Conservation (phyloP, 371 early-diverging fungal genomes). For the Encephalitozoon romaleae region DNA sequence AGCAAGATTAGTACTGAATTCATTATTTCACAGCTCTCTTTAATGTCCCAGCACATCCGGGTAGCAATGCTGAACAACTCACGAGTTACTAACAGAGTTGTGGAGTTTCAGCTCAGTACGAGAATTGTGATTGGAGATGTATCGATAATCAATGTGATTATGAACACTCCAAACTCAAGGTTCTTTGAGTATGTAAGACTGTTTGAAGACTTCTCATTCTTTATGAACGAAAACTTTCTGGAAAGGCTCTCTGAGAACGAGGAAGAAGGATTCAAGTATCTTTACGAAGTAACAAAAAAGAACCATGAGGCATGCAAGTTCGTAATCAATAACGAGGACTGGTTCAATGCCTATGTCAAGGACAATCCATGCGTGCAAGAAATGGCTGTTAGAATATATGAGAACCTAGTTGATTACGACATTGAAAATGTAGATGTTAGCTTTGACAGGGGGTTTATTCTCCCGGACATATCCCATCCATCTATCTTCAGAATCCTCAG, state of each 20-base stretch:
- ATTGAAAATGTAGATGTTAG: constrained; percentile 32
- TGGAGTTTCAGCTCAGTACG: constrained; percentile 38
- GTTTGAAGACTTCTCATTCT: constrained; percentile 51
- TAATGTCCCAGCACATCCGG: constrained; percentile 39
- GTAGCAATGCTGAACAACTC: constrained; percentile 35
- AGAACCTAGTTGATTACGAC: constrained; percentile 30
- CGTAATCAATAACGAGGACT: constrained; percentile 41
- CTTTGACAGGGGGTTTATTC: constrained; percentile 12
- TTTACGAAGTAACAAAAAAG: neutral
- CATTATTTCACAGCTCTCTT: neutral
- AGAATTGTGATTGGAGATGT: constrained; percentile 32
- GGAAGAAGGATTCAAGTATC: constrained; percentile 37
- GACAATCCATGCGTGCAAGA: constrained; percentile 1
- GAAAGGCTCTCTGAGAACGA: constrained; percentile 42
- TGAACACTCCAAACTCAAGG: neutral
- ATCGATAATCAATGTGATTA: constrained; percentile 38
- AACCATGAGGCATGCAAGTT: constrained; percentile 32
- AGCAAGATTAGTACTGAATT: neutral
- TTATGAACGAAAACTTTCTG: constrained; percentile 47
- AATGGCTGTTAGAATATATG: constrained; percentile 29
- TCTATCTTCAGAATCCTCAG: constrained; percentile 15
- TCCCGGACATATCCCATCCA: neutral
- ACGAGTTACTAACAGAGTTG: constrained; percentile 15
- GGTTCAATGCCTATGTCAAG: constrained; percentile 39
- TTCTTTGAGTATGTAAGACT: constrained; percentile 46